Percentiles rank a stretch among this genome's conserved stretches.
Evolutionary conservation across 73 alveolate species (phyloP).

Genomic region (Breviolum minutum): DNA sequence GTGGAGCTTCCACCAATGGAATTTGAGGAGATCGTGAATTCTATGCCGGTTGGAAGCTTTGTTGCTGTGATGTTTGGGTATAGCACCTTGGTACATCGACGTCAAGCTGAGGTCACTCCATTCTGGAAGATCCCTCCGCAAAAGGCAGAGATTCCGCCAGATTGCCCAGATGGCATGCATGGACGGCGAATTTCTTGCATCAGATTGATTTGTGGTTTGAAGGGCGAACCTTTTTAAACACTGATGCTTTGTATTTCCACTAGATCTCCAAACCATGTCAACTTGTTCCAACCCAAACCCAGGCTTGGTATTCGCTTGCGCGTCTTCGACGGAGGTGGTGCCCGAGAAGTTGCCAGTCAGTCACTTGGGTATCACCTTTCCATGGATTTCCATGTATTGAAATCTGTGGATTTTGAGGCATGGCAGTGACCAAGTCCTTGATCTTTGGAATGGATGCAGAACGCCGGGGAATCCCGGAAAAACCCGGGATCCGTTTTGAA

Average conservation of each 20-base stretch:
- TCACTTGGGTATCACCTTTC: background rate
- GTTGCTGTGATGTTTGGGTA: background rate
- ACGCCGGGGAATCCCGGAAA: background rate
- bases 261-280: too few species aligned
- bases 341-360: conserved; percentile 70
- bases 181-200: too few species aligned
- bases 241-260: background rate
- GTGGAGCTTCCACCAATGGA: conserved; percentile 56
- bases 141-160: conserved; percentile 73
- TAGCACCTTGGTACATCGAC: background rate
- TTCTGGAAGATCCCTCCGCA: conserved; percentile 81
- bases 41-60: conserved; percentile 36
- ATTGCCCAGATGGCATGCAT: background rate
- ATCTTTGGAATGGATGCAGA: conserved; percentile 79
- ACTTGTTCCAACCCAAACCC: background rate
- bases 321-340: conserved; percentile 83
- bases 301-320: conserved; percentile 79
- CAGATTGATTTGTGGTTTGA: too few species aligned
- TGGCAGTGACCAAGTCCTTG: conserved; percentile 78
- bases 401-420: conserved; percentile 2
- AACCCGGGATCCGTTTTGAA: background rate
- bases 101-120: conserved; percentile 39
- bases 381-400: background rate
- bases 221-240: background rate
- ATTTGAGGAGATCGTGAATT: conserved; percentile 87